phyloP scores from a whole-genome alignment of 2,329 filamentous ascomycete genomes.

The Paecilomyces fulvus region DNA sequence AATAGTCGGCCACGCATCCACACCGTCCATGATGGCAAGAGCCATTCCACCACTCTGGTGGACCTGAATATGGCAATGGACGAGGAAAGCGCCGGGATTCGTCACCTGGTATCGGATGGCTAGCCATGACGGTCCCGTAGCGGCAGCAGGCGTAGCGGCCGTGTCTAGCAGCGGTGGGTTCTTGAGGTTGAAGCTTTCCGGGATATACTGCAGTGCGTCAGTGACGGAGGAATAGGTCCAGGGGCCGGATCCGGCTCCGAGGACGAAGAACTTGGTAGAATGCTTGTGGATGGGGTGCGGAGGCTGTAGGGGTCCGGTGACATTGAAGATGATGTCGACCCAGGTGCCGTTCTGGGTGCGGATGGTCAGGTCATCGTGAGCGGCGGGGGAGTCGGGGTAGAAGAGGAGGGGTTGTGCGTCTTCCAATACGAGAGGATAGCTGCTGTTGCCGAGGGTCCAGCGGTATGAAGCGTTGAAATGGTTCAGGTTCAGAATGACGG shows the following conservation, averaged over 20 bases:
- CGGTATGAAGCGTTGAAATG: slow-evolving; percentile 37
- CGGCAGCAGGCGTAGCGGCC: slow-evolving; percentile 31
- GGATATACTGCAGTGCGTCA: slow-evolving; percentile 42
- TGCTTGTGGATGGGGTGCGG: slow-evolving; percentile 59
- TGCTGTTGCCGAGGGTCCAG: slow-evolving; percentile 42
- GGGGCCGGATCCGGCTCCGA: slow-evolving; percentile 44
- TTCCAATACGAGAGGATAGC: slow-evolving; percentile 32
- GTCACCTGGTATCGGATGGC: slow-evolving; percentile 46
- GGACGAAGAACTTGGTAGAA: slow-evolving; percentile 50
- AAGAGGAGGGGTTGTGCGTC: slow-evolving; percentile 41
- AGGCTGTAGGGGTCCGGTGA: slow-evolving; percentile 40
- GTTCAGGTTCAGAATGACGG: slow-evolving; percentile 30
- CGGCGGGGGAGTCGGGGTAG: slow-evolving; percentile 27
- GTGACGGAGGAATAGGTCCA: slow-evolving; percentile 48
- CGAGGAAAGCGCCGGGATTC: slow-evolving; percentile 47
- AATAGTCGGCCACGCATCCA: slow-evolving; percentile 26
- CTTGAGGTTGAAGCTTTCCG: slow-evolving; percentile 48
- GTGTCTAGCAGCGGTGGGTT: slow-evolving; percentile 48
- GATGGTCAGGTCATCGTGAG: slow-evolving; percentile 41
- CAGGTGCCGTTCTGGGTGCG: slow-evolving; percentile 41
- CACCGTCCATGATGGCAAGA: slow-evolving; percentile 40
- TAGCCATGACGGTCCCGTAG: slow-evolving; percentile 35
- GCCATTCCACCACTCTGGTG: slow-evolving; percentile 50
- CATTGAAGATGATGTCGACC: slow-evolving; percentile 49
- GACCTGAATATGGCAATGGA: slow-evolving; percentile 50